Conservation (phyloP, 2,329 filamentous ascomycete genomes). For the Penicillium sp. region DNA sequence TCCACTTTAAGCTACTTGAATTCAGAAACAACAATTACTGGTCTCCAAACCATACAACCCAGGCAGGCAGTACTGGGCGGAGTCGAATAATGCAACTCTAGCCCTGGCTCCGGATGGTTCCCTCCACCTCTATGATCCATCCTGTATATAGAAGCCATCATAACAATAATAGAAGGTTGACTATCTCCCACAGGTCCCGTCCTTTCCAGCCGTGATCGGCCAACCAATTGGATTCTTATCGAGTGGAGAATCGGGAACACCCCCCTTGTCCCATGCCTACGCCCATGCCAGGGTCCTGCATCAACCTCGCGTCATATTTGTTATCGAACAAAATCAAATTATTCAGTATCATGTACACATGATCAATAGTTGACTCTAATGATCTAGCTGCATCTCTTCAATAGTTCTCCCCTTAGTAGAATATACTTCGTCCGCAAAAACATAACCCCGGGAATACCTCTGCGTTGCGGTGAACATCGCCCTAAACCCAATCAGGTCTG, state of each 20-base stretch:
- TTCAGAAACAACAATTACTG: not conserved
- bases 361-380: not conserved
- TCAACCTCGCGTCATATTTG: conserved; percentile 3
- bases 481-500: conserved; percentile 37
- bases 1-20: not conserved
- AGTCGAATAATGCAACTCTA: not conserved
- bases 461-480: conserved; percentile 34
- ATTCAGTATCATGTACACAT: not conserved
- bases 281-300: conserved; percentile 16
- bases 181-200: not conserved
- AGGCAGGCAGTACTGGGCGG: not conserved
- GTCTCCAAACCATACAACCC: not conserved
- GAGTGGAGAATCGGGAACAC: conserved; percentile 32
- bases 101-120: not conserved
- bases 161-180: not conserved
- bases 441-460: conserved; percentile 14
- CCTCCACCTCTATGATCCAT: not conserved
- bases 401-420: not conserved
- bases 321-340: not conserved
- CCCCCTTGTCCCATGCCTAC: conserved; percentile 11
- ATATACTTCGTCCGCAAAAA: not conserved
- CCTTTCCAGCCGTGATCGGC: conserved; percentile 16
- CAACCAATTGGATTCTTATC: conserved; percentile 20
- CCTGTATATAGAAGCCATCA: not conserved
- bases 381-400: not conserved